These are phyloP conservation scores for Mortierella sp. DNA, from an alignment of 371 early-diverging fungal species.

Conservation along the genomic window DNA sequence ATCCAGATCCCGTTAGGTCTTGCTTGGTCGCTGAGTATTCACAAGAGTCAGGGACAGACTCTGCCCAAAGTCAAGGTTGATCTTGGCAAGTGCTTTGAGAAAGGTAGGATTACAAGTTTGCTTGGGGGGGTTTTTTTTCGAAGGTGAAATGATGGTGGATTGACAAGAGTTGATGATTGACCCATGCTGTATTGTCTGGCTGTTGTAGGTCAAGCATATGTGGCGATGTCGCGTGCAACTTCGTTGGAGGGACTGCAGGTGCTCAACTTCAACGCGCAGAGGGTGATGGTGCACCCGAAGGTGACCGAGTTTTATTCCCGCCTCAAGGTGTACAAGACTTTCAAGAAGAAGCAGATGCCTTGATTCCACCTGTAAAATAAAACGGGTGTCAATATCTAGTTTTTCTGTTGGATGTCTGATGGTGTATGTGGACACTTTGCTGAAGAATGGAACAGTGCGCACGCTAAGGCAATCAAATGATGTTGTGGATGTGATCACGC, in stretches of 20 bases:
- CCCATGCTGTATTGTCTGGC: background rate
- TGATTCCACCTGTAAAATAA: no score
- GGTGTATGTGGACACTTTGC: background rate
- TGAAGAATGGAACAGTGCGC: background rate
- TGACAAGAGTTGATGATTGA: background rate
- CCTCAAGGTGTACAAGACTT: background rate
- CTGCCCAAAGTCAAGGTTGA: slow-evolving; percentile 51
- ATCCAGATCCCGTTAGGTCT: slow-evolving; percentile 71
- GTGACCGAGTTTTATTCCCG: slow-evolving; percentile 72
- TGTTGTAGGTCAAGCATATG: slow-evolving; percentile 73
- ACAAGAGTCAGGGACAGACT: slow-evolving; percentile 70
- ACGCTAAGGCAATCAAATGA: background rate
- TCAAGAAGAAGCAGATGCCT: no score
- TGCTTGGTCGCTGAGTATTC: slow-evolving; percentile 77
- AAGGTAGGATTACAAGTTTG: slow-evolving; percentile 17
- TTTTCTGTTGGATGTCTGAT: background rate
- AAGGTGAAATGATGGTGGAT: background rate
- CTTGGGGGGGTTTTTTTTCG: slow-evolving; percentile 6
- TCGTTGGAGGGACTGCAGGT: slow-evolving; percentile 72
- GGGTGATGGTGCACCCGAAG: slow-evolving; percentile 79
- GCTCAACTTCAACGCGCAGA: slow-evolving; percentile 74
- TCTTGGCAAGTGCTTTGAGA: slow-evolving; percentile 44
- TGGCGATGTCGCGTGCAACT: slow-evolving; percentile 68
- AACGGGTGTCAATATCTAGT: no score
- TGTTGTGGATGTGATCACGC: background rate